Evolutionary conservation across 805 yeast species (phyloP), one percentile per base, ranked within the genome.

Genomic region (Candida vaughaniae): DNA sequence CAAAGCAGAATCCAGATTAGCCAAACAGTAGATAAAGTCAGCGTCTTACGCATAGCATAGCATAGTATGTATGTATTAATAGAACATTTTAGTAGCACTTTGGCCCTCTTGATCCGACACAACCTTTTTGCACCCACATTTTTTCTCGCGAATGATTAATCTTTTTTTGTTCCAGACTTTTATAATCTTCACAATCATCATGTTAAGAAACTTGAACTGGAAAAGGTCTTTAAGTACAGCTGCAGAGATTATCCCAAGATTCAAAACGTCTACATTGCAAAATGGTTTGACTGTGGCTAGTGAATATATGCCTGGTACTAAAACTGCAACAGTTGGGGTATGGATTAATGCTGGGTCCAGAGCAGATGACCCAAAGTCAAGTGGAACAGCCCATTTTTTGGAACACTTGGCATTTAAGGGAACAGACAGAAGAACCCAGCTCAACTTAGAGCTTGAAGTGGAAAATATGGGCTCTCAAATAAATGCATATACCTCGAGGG

Each of bases 301-400:
- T 31, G 98, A 93, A 58, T 55, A 73, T 29, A 78, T 85, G 57
- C 98, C 98, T 8, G 82, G 85, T 45, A 82, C 95, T 6, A 75
- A 83, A 49, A 89, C 97, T 29, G 98, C 99, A 43, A 93, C 99
- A 2, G 96, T 93, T 10, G 99, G 98, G 2, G 91, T 93, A 38
- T 95, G 96, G 91, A 89, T 93, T 44, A 96, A 93, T 64, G 96
- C 99, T 27, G 99, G 99, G 2, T 90, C 97, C 3, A 75, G 99
- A 45, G 98, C 98, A 3, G 99, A 93, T 63, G 83, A 80, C 52
- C 79, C 85, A 53, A 74, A 74, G 55, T 89, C 89, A 51, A 72
- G 79, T 35, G 99, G 99, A 32, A 90, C 98, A 6, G 99, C 99
- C 0, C 99, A 93, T 65, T 93, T 93, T 58, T 67, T 93, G 40